These are phyloP conservation scores for Lyophyllum atratum DNA, from an alignment of 768 basidiomycete species.

Conservation along the genomic window DNA sequence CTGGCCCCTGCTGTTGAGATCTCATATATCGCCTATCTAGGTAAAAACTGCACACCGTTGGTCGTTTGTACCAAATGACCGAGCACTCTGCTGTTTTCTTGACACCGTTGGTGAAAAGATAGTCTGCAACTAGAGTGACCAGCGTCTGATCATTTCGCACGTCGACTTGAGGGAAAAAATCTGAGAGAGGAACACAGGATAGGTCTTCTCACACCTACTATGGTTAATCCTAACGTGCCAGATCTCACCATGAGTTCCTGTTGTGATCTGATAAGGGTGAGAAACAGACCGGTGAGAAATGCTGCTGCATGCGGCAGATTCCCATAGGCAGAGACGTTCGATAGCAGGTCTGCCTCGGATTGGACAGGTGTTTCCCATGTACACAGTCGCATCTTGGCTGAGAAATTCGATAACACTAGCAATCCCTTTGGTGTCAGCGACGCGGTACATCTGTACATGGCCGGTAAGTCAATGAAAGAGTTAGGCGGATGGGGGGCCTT, in stretches of 20 bases:
- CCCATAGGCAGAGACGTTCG: constrained; percentile 18
- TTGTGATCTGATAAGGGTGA: background rate
- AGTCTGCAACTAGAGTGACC: background rate
- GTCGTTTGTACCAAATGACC: background rate
- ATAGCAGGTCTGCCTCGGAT: constrained; percentile 12
- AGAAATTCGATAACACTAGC: constrained; percentile 3
- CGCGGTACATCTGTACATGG: background rate
- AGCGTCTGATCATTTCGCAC: background rate
- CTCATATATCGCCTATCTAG: background rate
- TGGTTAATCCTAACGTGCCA: background rate
- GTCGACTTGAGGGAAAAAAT: background rate
- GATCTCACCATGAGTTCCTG: background rate
- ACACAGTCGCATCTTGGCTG: constrained; percentile 14
- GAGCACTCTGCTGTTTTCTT: background rate
- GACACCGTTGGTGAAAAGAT: background rate
- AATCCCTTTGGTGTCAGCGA: background rate
- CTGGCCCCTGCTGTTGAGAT: background rate
- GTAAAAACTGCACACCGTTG: background rate
- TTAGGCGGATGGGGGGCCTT: background rate
- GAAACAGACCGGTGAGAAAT: background rate
- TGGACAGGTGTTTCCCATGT: constrained; percentile 7
- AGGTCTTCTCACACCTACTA: background rate
- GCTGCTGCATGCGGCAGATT: background rate
- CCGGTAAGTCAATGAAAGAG: background rate
- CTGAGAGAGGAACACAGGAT: background rate